Evolutionary conservation across 441 rosid species (phyloP).

Genomic region (Jatropha multifida): DNA sequence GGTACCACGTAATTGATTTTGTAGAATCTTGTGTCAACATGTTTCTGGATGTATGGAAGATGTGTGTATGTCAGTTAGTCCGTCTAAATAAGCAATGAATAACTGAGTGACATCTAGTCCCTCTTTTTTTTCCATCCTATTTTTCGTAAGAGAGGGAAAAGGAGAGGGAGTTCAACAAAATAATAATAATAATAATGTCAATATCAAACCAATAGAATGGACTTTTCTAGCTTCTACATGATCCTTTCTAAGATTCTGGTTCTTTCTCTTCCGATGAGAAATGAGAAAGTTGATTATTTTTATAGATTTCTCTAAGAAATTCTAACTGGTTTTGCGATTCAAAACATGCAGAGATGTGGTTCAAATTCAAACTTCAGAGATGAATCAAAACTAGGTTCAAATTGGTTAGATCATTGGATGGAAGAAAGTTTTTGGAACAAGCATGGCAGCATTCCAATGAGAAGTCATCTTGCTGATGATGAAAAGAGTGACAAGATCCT

Average conservation of each 20-base stretch:
- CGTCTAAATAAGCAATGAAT: not conserved
- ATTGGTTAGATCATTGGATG: constrained; percentile 75
- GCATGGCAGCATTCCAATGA: constrained; percentile 20
- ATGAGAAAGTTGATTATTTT: not conserved
- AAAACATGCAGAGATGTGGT: constrained; percentile 48
- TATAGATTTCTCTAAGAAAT: not conserved
- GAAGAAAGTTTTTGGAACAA: constrained; percentile 49
- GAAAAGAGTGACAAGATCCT: constrained; percentile 71
- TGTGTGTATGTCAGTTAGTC: not conserved
- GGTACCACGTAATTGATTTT: constrained; percentile 27
- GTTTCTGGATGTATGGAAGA: not conserved
- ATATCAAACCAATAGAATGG: not conserved
- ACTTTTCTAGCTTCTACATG: not conserved
- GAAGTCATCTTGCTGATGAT: constrained; percentile 37
- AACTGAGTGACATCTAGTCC: not conserved
- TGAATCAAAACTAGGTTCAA: constrained; percentile 42
- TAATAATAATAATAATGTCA: not conserved
- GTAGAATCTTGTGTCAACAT: constrained; percentile 4
- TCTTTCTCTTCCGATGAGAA: not conserved
- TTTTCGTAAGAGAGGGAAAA: not conserved
- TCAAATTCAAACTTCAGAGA: constrained; percentile 51
- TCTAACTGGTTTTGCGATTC: constrained; percentile 13
- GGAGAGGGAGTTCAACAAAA: not conserved
- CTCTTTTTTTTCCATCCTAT: not conserved
- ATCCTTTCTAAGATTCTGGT: not conserved